phyloP scores from a whole-genome alignment of 768 basidiomycete genomes.

The Phylloporus scabripes region DNA sequence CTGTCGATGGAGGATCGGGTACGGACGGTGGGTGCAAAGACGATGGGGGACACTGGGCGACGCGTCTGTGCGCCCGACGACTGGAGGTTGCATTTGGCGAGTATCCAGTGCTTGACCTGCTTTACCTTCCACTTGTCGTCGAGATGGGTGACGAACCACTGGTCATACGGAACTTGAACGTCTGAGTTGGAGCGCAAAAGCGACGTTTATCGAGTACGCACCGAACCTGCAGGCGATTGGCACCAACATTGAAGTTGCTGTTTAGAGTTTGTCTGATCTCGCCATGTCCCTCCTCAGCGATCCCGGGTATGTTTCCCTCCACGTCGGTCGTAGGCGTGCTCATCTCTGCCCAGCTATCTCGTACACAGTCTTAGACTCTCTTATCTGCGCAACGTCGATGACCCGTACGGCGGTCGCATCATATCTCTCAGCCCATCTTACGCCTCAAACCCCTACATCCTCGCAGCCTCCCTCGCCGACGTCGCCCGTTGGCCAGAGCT shows the following conservation, averaged over 20 bases:
- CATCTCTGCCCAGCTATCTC: conserved; percentile 45
- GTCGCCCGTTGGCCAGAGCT: conserved; percentile 82
- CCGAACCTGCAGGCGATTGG: conserved; percentile 54
- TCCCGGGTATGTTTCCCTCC: conserved; percentile 43
- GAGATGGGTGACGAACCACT: conserved; percentile 72
- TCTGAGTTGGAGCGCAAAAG: neutral
- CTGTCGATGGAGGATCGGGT: conserved; percentile 20
- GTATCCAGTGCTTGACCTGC: conserved; percentile 58
- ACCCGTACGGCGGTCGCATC: conserved; percentile 76
- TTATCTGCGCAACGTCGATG: conserved; percentile 85
- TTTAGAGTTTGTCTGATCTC: neutral
- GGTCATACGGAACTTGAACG: conserved; percentile 58
- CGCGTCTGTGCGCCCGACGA: conserved; percentile 21
- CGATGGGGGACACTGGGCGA: conserved; percentile 62
- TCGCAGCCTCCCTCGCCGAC: conserved; percentile 76
- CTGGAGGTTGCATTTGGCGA: conserved; percentile 49
- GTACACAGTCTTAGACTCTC: conserved; percentile 82
- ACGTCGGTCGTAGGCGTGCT: neutral
- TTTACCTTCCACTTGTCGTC: conserved; percentile 55
- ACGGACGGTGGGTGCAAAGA: conserved; percentile 43
- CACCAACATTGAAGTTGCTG: conserved; percentile 20
- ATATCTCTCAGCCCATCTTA: conserved; percentile 77
- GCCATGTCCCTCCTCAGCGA: conserved; percentile 61
- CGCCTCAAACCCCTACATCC: conserved; percentile 76
- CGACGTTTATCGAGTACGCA: conserved; percentile 28